Conservation (phyloP, 177 flowering plant species). For the Vitis hybrid region DNA sequence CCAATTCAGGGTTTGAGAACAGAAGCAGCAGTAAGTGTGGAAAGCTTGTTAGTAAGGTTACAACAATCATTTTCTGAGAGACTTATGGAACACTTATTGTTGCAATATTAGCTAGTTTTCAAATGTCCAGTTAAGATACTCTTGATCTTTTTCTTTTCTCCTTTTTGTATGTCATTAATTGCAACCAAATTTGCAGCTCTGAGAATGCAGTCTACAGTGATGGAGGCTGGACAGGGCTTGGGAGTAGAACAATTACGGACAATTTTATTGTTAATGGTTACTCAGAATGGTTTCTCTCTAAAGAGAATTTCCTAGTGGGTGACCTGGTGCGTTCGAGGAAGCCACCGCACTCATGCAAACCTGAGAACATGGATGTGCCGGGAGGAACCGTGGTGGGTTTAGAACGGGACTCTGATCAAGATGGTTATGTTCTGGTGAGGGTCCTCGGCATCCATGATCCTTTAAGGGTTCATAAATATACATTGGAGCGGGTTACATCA, state of each 20-base stretch:
- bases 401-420: constrained; percentile 45
- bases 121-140: background rate
- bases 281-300: constrained; percentile 75
- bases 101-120: too few species aligned
- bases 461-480: constrained; percentile 52
- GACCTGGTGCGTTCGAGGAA: constrained; percentile 85
- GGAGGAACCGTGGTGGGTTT: constrained; percentile 80
- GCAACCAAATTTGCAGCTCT: constrained; percentile 50
- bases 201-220: constrained; percentile 42
- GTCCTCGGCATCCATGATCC: constrained; percentile 90
- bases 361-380: constrained; percentile 73
- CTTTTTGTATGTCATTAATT: background rate
- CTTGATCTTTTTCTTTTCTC: background rate
- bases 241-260: constrained; percentile 26
- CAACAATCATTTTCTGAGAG: too few species aligned
- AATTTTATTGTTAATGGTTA: constrained; percentile 40
- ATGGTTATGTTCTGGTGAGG: constrained; percentile 66
- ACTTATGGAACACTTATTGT: too few species aligned
- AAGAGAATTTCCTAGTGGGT: constrained; percentile 75
- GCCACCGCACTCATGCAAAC: constrained; percentile 55
- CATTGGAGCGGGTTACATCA: constrained; percentile 72
- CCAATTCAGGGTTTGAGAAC: too few species aligned
- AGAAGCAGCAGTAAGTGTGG: too few species aligned
- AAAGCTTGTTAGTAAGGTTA: too few species aligned
- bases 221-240: constrained; percentile 41